Base-by-base conservation (phyloP, 345 rosid species). In the Eucalyptus polybractea region DNA sequence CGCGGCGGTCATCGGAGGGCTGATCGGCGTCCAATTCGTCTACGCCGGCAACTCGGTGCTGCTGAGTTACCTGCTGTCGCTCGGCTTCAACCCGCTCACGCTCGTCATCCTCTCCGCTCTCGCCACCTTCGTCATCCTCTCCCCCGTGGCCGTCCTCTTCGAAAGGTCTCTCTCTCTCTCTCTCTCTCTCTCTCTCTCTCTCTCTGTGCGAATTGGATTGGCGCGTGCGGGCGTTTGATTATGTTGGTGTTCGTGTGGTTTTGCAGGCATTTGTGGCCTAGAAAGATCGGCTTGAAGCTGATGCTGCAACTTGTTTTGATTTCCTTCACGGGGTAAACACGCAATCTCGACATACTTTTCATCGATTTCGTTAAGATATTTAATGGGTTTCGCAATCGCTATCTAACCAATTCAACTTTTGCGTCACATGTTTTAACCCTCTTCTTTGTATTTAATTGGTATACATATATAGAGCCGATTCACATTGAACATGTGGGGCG, bases 191-290 rank as follows among this genome's bases (percentile, higher is more conserved):
- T 8, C 22, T 72, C 45, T 6, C 27, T 76, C 83, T 76, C 47
- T 72, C 81, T 76, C 83, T 40, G 5, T 42, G 47, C 47, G 58
- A 24, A 53, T 53, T 7, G 58, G 58, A 76, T 76, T 76, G 85
- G 85, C 85, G 47, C 29, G 29, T 40, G 15, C 85, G 85, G 85
- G 85, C 16, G 85, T 76, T 76, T 76, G 85, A 40, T 40, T 22
- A 21, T 40, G 85, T 76, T 76, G 47, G 85, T 76, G n/a, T 31
- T 51, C 50, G 11, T 7, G 83, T 49, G 87, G 86, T 87, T 87
- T 14, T 93, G 89, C 95, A 97, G 99, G 95, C 93, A 92, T 88
- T 92, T 92, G 91, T 97, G 99, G 99, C 99, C 99, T 3, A 90
- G 91, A 88, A 91, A 91, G 86, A 65, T 95, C 69, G 91, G 90